phyloP scores from a whole-genome alignment of 345 rosid species.

The Gynandropsis gynandra region DNA sequence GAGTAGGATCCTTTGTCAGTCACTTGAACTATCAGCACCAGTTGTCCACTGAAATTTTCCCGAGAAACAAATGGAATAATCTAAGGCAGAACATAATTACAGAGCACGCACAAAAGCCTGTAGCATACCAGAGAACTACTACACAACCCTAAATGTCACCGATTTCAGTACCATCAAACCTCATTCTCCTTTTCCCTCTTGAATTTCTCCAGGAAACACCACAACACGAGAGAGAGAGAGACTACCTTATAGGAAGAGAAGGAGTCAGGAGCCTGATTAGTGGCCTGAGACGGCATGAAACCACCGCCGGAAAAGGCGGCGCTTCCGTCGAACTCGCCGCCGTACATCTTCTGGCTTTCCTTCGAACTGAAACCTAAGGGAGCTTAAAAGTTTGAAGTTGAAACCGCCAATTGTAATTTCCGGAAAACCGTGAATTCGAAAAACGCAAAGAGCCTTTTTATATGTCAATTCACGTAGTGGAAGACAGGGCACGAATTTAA shows the following conservation, averaged over 20 bases:
- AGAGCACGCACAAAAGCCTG: not conserved
- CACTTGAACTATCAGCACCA: not conserved
- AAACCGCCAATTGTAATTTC: not conserved
- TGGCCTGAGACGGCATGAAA: constrained; percentile 75
- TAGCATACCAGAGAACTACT: constrained; percentile 2
- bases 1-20: not conserved
- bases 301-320: constrained; percentile 89
- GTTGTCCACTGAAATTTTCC: not conserved
- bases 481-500: not conserved
- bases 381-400: constrained; percentile 5
- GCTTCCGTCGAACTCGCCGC: constrained; percentile 67
- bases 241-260: constrained; percentile 47
- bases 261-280: constrained; percentile 40
- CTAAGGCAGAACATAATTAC: not conserved
- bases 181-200: too few species aligned
- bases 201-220: too few species aligned
- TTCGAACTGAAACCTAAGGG: constrained; percentile 20
- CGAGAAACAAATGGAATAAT: constrained; percentile 18
- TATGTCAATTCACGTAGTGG: not conserved
- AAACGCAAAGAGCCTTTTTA: not conserved
- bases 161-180: constrained; percentile 5
- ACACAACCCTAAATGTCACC: constrained; percentile 1
- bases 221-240: constrained; percentile 2
- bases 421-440: not conserved
- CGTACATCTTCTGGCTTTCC: constrained; percentile 31